Evolutionary conservation across 2,329 filamentous ascomycete genomes (phyloP).

Genomic region (Coleophoma cylindrospora): DNA sequence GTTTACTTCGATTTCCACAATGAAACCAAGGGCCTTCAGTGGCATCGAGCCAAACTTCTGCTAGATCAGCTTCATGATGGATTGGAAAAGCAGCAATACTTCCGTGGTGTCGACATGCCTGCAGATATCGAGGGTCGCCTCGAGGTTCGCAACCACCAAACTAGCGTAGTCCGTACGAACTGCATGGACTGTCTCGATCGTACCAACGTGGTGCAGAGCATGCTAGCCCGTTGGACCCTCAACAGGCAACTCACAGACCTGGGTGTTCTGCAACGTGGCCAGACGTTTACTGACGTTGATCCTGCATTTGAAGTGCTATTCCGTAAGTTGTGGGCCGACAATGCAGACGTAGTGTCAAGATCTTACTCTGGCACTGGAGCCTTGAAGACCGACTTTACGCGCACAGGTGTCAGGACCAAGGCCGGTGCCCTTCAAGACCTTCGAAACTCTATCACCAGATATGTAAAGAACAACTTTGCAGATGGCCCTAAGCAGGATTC

Average conservation of each 20-base stretch:
- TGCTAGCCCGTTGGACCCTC: slow-evolving; percentile 85
- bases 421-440: slow-evolving; percentile 81
- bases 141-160: slow-evolving; percentile 77
- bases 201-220: slow-evolving; percentile 96
- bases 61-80: slow-evolving; percentile 76
- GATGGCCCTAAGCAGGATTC: slow-evolving; percentile 94
- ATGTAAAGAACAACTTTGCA: slow-evolving; percentile 88
- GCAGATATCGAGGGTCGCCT: slow-evolving; percentile 64
- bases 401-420: slow-evolving; percentile 85
- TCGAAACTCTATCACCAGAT: slow-evolving; percentile 83
- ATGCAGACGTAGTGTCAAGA: slow-evolving; percentile 89
- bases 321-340: slow-evolving; percentile 97
- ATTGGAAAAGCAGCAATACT: slow-evolving; percentile 79
- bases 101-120: slow-evolving; percentile 84
- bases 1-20: slow-evolving; percentile 98
- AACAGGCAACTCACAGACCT: slow-evolving; percentile 85
- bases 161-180: slow-evolving; percentile 90
- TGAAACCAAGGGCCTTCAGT: slow-evolving; percentile 91
- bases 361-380: slow-evolving; percentile 95
- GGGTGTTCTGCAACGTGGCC: slow-evolving; percentile 70
- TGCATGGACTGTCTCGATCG: slow-evolving; percentile 99
- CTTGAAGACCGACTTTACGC: slow-evolving; percentile 95
- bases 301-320: slow-evolving; percentile 82
- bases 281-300: slow-evolving; percentile 73
- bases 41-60: slow-evolving; percentile 85